These are phyloP conservation scores for Oryza longistaminata DNA, from an alignment of 176 grass and related monocot genomes.

Conservation along the genomic window DNA sequence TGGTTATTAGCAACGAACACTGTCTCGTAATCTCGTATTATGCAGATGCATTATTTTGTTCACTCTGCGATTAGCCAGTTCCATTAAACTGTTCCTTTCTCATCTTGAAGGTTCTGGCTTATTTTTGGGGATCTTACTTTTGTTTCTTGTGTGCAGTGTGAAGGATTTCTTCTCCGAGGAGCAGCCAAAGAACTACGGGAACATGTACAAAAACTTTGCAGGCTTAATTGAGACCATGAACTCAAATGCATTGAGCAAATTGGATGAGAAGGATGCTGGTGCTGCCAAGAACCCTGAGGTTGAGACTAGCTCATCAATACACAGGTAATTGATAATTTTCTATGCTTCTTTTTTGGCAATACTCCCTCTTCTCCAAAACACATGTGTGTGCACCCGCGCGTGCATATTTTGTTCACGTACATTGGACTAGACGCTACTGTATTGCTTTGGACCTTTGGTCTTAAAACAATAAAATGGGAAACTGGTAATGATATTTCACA, in stretches of 20 bases:
- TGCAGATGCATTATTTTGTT: neutral
- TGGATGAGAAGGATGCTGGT: conserved; percentile 43
- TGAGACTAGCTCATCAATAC: conserved; percentile 50
- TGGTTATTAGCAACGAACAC: neutral
- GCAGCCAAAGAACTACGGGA: conserved; percentile 64
- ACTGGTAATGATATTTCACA: neutral
- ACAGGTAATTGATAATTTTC: conserved; percentile 42
- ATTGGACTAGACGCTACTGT: neutral
- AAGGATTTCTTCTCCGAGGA: conserved; percentile 69
- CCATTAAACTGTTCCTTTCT: conserved; percentile 16
- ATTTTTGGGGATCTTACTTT: conserved; percentile 21
- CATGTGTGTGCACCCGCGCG: neutral
- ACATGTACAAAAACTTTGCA: conserved; percentile 88
- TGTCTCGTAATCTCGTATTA: neutral
- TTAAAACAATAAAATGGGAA: neutral
- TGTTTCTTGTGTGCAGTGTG: conserved; percentile 49
- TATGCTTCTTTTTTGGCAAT: conserved; percentile 3
- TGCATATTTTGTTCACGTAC: neutral
- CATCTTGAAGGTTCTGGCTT: conserved; percentile 4
- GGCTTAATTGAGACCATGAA: conserved; percentile 66
- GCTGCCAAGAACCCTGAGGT: conserved; percentile 33
- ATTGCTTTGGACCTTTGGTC: neutral
- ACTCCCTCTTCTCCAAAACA: neutral
- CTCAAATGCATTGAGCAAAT: conserved; percentile 56
- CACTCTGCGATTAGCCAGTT: neutral